Base-by-base conservation (phyloP, 768 basidiomycete genomes). In the Collybiopsis confluens region DNA sequence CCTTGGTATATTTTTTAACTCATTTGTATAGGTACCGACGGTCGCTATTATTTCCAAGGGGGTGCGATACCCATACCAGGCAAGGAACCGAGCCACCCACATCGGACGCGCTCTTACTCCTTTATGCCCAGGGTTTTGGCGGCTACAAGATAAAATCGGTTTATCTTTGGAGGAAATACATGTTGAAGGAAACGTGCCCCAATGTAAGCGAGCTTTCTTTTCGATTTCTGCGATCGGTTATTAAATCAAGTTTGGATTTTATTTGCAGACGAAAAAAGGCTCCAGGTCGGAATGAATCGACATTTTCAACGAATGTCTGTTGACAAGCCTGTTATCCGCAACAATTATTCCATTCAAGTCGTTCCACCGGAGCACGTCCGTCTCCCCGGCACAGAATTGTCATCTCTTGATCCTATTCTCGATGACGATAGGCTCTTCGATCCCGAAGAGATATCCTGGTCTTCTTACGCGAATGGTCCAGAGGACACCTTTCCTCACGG, bases 111-210 rank as follows among this genome's bases (percentile, higher is more conserved):
- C 44, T 50, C 24, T 48, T 10, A 37, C 35, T 4, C 56, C 30
- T 11, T 56, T 52, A n/a, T n/a, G n/a, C n/a, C 37, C 60, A 87
- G 89, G 89, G 21, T 84, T 81, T 56, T 90, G 89, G 90, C 76
- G 88, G 15, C 74, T 90, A 69, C 64, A 77, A 58, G 88, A 90
- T 68, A 90, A 90, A 70, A 79, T 88, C 50, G 90, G 88, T 5
- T 71, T 83, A 60, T 73, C 82, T 20, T 70, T 90, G 37, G 83
- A 88, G 51, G 82, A 88, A 51, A 89, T 90, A 38, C 88, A 91
- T 67, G 66, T 72, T 51, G 72, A 76, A 24, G 88, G 90, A 24
- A 71, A 83, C 61, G 89, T 90, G 30, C 86, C 88, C n/a, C 81
- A 81, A 66, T 89, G 87, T 86, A 65, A 63, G 84, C 49, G 13